Evolutionary conservation across 2,329 filamentous ascomycete species (phyloP).

Genomic region (Aspergillus ruber): DNA sequence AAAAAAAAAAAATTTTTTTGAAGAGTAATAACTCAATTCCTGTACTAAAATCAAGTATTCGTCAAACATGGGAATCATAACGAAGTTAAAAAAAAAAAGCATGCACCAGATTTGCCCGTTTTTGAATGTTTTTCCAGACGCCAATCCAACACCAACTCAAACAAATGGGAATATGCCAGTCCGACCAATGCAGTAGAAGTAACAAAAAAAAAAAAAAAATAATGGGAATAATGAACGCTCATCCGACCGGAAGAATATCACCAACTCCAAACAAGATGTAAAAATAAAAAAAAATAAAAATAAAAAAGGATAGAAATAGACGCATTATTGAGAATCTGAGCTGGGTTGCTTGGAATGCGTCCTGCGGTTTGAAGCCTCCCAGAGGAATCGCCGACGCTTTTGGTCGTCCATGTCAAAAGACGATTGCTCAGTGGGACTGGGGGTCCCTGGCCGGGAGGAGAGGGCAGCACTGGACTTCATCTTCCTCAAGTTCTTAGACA

Average conservation of each 20-base stretch:
- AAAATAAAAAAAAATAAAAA: constrained; percentile 2
- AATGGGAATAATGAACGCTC: background rate
- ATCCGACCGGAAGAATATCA: background rate
- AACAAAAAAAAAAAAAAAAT: constrained; percentile 4
- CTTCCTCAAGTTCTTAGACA: constrained; percentile 24
- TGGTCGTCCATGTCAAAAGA: constrained; percentile 46
- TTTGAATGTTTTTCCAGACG: constrained; percentile 8
- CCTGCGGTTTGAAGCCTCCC: constrained; percentile 40
- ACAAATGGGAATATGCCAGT: constrained; percentile 2
- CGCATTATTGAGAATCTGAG: constrained; percentile 8
- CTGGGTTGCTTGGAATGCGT: constrained; percentile 19
- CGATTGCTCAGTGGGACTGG: constrained; percentile 30
- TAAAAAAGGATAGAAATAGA: constrained; percentile 1
- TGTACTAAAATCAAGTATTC: background rate
- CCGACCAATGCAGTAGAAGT: constrained; percentile 1
- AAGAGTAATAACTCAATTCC: background rate
- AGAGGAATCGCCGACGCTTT: constrained; percentile 41
- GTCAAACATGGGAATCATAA: constrained; percentile 5
- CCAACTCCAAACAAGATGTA: background rate
- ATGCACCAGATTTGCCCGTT: constrained; percentile 3
- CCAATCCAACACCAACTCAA: constrained; percentile 5
- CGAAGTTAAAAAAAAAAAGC: background rate
- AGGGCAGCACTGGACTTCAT: constrained; percentile 52
- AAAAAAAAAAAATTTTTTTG: background rate
- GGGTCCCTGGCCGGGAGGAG: constrained; percentile 35